Evolutionary conservation across 2,329 filamentous ascomycete species (phyloP).

Genomic region (Daldinia sp.): DNA sequence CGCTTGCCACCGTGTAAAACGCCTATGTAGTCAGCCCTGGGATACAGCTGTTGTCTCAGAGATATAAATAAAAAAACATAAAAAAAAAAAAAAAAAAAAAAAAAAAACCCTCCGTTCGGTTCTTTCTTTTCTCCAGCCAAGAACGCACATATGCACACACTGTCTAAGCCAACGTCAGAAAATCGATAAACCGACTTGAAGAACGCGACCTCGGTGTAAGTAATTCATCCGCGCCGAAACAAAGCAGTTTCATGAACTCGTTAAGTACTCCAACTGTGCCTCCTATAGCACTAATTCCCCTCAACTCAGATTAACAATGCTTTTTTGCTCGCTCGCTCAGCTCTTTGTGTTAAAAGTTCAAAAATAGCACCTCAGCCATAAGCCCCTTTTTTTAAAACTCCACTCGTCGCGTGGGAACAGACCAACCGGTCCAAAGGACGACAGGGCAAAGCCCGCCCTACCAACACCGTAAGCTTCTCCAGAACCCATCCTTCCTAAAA

Average conservation of each 20-base stretch:
- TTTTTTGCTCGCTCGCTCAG: neutral
- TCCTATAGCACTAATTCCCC: neutral
- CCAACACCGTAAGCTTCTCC: slow-evolving; percentile 66
- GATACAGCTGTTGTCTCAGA: slow-evolving; percentile 21
- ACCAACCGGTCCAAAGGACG: neutral
- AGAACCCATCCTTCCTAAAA: slow-evolving; percentile 57
- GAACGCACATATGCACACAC: too few species aligned
- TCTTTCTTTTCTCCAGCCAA: neutral
- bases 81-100: too few species aligned
- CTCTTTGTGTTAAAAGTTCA: neutral
- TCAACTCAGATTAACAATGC: neutral
- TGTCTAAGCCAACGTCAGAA: slow-evolving; percentile 1
- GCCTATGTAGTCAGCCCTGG: slow-evolving; percentile 25
- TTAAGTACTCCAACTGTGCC: neutral
- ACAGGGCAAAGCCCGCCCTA: slow-evolving; percentile 39
- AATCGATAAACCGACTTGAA: neutral
- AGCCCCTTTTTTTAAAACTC: slow-evolving; percentile 1
- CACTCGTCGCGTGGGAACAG: neutral
- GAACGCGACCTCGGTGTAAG: neutral
- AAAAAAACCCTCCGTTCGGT: slow-evolving; percentile 5
- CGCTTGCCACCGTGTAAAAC: slow-evolving; percentile 20
- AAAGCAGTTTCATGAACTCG: slow-evolving; percentile 1
- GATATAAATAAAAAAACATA: too few species aligned
- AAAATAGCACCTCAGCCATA: neutral
- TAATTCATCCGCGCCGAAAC: neutral